Evolutionary conservation across 108 stramenopile species (phyloP), one percentile per base, ranked within the genome.

Genomic region (Pelagomonas calceolata): DNA sequence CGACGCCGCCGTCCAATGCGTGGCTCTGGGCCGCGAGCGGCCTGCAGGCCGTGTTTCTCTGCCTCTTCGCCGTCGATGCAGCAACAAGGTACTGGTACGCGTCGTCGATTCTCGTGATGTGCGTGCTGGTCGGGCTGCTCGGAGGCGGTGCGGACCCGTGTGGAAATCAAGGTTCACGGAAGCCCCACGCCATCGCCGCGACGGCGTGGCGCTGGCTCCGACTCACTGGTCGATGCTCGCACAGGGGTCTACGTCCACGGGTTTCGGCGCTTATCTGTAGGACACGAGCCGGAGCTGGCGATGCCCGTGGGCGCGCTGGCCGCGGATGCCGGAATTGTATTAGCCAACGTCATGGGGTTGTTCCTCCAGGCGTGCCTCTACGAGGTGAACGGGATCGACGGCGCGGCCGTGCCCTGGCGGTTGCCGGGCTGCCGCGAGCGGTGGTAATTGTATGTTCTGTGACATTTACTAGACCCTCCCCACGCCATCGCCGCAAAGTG

Each of bases 201-300:
- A n/a, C n/a, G n/a, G n/a, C n/a, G n/a, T n/a, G n/a, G n/a, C n/a
- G n/a, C n/a, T n/a, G n/a, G n/a, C n/a, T n/a, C n/a, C n/a, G n/a
- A n/a, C n/a, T n/a, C n/a, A n/a, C n/a, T n/a, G n/a, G n/a, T n/a
- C n/a, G n/a, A n/a, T n/a, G n/a, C n/a, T n/a, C n/a, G n/a, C n/a
- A n/a, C n/a, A n/a, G n/a, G 76, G 32, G 88, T 90, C 34, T 93
- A 93, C 71, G 85, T 90, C 4, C 84, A 91, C 67, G 89, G 84
- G 21, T 90, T 85, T 69, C 51, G 51, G 21, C 3, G 3, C 7
- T 26, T 60, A 1, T 17, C 51, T 26, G 14, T 26, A 1, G 0
- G 21, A 1, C 21, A 26, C 51, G 51, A 60, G 21, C 69, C 79
- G 68, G 92, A 92, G 72, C 87, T 92, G 73, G 86, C 88, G 21